A percentile compares a stretch with the other conserved stretches of the same genome.
phyloP scores from a whole-genome alignment of 306 rosid genomes.

The Prunus dulcis region DNA sequence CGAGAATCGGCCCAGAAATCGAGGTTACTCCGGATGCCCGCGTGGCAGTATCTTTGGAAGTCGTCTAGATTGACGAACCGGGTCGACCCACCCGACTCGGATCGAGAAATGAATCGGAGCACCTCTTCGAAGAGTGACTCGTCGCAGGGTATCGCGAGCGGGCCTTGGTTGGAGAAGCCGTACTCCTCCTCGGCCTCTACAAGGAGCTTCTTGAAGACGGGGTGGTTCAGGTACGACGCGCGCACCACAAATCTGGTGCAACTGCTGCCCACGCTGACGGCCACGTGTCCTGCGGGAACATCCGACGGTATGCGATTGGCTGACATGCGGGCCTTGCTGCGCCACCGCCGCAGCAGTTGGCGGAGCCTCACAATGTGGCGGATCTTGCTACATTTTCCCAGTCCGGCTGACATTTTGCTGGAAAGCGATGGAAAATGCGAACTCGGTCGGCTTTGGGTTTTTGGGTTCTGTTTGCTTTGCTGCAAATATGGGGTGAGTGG shows the following conservation, averaged over 20 bases:
- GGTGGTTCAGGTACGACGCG: slow-evolving; percentile 84
- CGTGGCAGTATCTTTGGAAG: slow-evolving; percentile 55
- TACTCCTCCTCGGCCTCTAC: slow-evolving; percentile 78
- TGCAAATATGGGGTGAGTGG: not conserved
- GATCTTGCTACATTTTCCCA: slow-evolving; percentile 82
- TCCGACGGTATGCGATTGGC: slow-evolving; percentile 67
- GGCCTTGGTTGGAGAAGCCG: slow-evolving; percentile 70
- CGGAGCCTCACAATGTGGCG: slow-evolving; percentile 89
- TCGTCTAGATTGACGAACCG: slow-evolving; percentile 55
- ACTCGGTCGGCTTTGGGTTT: not conserved
- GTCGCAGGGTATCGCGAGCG: slow-evolving; percentile 81
- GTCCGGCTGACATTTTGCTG: slow-evolving; percentile 45
- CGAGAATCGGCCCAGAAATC: slow-evolving; percentile 82
- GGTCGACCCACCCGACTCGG: slow-evolving; percentile 41
- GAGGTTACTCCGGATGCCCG: slow-evolving; percentile 34
- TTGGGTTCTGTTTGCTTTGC: not conserved
- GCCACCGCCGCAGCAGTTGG: slow-evolving; percentile 87
- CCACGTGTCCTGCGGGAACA: slow-evolving; percentile 90
- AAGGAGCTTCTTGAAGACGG: slow-evolving; percentile 73
- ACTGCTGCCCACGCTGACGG: slow-evolving; percentile 68
- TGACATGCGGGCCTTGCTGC: slow-evolving; percentile 73
- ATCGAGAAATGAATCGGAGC: slow-evolving; percentile 56
- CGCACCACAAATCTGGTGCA: slow-evolving; percentile 64
- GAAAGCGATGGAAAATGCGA: slow-evolving; percentile 4
- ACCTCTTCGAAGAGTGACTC: slow-evolving; percentile 63